phyloP scores from a whole-genome alignment of 768 basidiomycete genomes.

The Lepiota subincarnata region DNA sequence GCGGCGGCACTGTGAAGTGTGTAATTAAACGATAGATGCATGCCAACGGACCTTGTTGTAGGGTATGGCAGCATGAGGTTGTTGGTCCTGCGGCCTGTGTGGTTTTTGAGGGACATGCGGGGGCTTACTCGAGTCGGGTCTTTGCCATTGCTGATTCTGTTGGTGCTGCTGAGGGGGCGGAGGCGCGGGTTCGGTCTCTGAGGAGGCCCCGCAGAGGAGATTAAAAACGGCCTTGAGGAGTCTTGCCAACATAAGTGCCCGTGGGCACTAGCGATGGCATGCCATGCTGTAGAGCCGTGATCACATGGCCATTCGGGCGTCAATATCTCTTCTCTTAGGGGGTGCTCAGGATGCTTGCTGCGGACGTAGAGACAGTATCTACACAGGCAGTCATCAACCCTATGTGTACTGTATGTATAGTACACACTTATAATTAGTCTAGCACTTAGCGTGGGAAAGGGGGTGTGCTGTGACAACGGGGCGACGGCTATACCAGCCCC shows the following conservation, averaged over 20 bases:
- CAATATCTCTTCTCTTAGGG: too few relatives aligned
- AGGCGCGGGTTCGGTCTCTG: constrained; percentile 13
- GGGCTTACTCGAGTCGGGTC: not conserved
- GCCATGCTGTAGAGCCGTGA: too few relatives aligned
- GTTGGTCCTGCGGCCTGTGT: not conserved
- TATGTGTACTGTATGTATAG: too few relatives aligned
- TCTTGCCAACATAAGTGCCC: constrained; percentile 1
- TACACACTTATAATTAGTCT: too few relatives aligned
- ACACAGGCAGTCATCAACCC: too few relatives aligned
- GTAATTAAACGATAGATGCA: not conserved
- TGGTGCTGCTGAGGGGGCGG: constrained; percentile 11
- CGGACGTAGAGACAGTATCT: too few relatives aligned
- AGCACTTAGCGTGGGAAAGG: not conserved
- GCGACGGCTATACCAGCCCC: not conserved
- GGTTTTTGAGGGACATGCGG: constrained; percentile 6
- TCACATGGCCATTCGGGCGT: too few relatives aligned
- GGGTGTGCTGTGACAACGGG: not conserved
- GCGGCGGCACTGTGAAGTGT: not conserved
- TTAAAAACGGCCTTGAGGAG: constrained; percentile 28
- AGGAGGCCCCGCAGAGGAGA: constrained; percentile 22
- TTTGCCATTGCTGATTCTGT: not conserved
- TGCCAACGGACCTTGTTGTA: constrained; percentile 4
- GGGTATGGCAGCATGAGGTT: not conserved
- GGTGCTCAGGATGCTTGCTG: too few relatives aligned
- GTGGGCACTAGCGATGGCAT: too few relatives aligned